Evolutionary conservation across 768 basidiomycete species (phyloP).

Genomic region (Hypholoma fasciculare): DNA sequence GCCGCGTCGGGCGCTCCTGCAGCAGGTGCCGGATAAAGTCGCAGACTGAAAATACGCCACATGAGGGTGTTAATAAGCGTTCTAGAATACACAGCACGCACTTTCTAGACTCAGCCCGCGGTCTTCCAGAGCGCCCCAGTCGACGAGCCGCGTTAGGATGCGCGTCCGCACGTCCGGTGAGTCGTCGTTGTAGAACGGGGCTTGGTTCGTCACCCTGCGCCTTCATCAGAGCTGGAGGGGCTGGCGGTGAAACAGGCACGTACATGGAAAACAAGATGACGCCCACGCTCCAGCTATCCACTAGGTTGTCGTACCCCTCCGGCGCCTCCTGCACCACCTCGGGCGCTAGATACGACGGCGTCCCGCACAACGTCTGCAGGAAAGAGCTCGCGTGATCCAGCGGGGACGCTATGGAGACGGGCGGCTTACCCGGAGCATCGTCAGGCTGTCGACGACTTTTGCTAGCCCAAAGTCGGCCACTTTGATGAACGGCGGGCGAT

Average conservation of each 20-base stretch:
- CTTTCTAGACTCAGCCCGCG: constrained; percentile 44
- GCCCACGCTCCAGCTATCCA: constrained; percentile 96
- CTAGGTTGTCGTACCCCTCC: constrained; percentile 82
- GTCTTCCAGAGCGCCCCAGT: constrained; percentile 53
- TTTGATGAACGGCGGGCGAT: constrained; percentile 72
- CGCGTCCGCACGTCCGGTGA: constrained; percentile 60
- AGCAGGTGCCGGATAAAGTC: constrained; percentile 73
- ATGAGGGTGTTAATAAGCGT: too few species aligned
- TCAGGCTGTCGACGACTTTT: constrained; percentile 81
- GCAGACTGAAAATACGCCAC: constrained; percentile 36
- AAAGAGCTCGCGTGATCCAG: constrained; percentile 1
- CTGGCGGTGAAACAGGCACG: constrained; percentile 18
- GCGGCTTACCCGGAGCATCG: constrained; percentile 68
- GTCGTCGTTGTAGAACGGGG: constrained; percentile 83
- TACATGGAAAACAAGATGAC: constrained; percentile 94
- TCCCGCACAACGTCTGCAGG: constrained; percentile 89
- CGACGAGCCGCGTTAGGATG: constrained; percentile 57
- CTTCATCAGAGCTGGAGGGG: constrained; percentile 32
- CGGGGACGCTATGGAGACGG: background rate
- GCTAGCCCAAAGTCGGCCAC: constrained; percentile 97
- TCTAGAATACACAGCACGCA: constrained; percentile 25
- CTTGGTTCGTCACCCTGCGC: constrained; percentile 74
- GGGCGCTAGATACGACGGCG: constrained; percentile 91
- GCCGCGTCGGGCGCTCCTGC: constrained; percentile 54
- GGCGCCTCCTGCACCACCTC: constrained; percentile 74